Evolutionary conservation across 257 asterid species (phyloP).

Genomic region (Echium plantagineum): DNA sequence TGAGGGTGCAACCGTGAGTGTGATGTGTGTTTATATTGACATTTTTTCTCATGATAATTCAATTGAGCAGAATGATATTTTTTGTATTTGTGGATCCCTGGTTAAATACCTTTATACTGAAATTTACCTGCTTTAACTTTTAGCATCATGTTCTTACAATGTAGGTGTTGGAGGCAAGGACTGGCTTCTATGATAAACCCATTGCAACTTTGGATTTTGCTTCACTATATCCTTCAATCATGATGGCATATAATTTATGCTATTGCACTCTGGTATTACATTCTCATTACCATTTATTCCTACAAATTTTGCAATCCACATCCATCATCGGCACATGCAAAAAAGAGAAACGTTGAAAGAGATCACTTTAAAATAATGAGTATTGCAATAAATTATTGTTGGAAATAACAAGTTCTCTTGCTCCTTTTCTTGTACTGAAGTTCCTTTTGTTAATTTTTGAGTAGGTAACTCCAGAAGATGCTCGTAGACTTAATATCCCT

Average conservation of each 20-base stretch:
- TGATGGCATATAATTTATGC: conserved; percentile 98
- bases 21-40: conserved; percentile 5
- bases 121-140: not conserved
- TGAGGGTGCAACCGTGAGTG: conserved; percentile 98
- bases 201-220: conserved; percentile 98
- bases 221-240: conserved; percentile 92
- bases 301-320: not conserved
- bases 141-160: not conserved
- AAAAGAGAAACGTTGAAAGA: not conserved
- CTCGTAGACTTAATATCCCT: conserved; percentile 68
- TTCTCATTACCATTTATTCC: conserved; percentile 2
- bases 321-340: not conserved
- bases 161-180: conserved; percentile 91
- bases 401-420: not conserved
- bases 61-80: too few relatives aligned
- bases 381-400: not conserved
- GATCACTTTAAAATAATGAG: not conserved
- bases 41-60: too few relatives aligned
- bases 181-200: conserved; percentile 94
- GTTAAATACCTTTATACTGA: not conserved
- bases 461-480: conserved; percentile 85
- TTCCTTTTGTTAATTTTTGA: conserved; percentile 14
- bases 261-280: conserved; percentile 78
- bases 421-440: conserved; percentile 1
- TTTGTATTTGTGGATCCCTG: not conserved